These are phyloP conservation scores for Dothiorella sarmentorum DNA, from an alignment of 2,329 filamentous ascomycete genomes.

Conservation along the genomic window DNA sequence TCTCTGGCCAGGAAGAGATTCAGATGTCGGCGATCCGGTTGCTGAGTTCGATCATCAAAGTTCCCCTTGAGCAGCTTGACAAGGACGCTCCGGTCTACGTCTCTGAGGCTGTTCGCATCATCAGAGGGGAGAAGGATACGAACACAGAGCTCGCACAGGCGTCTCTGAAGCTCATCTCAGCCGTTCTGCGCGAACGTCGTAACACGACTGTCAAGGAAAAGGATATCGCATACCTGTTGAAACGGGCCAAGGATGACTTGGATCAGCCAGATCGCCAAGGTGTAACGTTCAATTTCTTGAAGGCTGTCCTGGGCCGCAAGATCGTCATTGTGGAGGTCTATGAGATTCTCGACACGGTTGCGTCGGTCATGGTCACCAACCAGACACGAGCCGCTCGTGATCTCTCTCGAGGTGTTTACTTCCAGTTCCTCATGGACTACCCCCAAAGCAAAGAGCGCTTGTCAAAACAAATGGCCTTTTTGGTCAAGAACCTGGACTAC, in stretches of 20 bases:
- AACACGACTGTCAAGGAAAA: conserved; percentile 75
- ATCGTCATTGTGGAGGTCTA: conserved; percentile 86
- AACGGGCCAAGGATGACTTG: conserved; percentile 79
- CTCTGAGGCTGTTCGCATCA: conserved; percentile 76
- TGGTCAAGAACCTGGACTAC: conserved; percentile 88
- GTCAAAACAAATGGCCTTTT: conserved; percentile 82
- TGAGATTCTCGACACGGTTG: conserved; percentile 84
- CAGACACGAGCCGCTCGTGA: conserved; percentile 86
- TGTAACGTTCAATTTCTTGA: conserved; percentile 90
- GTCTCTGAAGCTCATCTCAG: conserved; percentile 81
- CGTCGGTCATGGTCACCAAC: conserved; percentile 92
- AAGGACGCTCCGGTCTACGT: conserved; percentile 73
- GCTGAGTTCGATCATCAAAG: conserved; percentile 79
- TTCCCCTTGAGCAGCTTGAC: conserved; percentile 69
- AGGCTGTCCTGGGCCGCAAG: conserved; percentile 79
- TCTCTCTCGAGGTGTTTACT: conserved; percentile 81
- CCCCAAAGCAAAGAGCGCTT: conserved; percentile 87
- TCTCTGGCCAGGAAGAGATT: conserved; percentile 85
- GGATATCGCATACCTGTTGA: conserved; percentile 77
- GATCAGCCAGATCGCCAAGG: conserved; percentile 91
- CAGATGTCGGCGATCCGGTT: conserved; percentile 83
- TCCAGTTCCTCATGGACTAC: conserved; percentile 92
- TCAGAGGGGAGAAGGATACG: conserved; percentile 73
- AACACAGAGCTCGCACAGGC: conserved; percentile 83
- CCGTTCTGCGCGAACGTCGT: conserved; percentile 76